These are phyloP conservation scores for Kondoa malvinella DNA, from an alignment of 768 basidiomycete species.

Conservation along the genomic window DNA sequence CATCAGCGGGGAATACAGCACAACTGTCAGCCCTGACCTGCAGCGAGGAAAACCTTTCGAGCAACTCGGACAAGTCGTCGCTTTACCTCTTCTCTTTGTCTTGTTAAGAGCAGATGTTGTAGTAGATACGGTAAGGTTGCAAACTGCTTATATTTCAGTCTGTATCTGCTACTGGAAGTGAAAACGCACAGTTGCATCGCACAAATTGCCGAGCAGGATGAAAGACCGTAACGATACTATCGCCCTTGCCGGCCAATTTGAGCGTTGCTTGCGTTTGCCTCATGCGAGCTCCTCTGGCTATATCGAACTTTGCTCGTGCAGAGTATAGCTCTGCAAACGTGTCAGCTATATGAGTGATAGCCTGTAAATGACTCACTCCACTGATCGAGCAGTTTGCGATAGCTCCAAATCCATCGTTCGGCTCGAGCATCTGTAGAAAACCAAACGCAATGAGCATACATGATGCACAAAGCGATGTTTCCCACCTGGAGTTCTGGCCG, in stretches of 20 bases:
- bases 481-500: background rate
- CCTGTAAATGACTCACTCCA: constrained; percentile 4
- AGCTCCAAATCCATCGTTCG: constrained; percentile 15
- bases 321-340: constrained; percentile 6
- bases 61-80: constrained; percentile 16
- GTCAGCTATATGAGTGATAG: background rate
- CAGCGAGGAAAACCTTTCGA: constrained; percentile 15
- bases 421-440: constrained; percentile 2
- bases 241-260: constrained; percentile 8
- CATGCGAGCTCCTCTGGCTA: constrained; percentile 14
- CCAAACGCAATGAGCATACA: background rate
- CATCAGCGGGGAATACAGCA: constrained; percentile 9
- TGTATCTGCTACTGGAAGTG: background rate
- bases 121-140: constrained; percentile 6
- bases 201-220: constrained; percentile 9
- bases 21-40: background rate
- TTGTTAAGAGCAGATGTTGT: background rate
- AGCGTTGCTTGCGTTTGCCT: constrained; percentile 3
- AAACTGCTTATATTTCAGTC: background rate
- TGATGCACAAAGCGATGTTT: constrained; percentile 5
- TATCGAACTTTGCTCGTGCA: constrained; percentile 15
- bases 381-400: constrained; percentile 16
- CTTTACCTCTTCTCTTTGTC: background rate
- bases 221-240: constrained; percentile 3
- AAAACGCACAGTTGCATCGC: constrained; percentile 13